These are phyloP conservation scores for Lichtheimia corymbifera DNA, from an alignment of 371 early-diverging fungal genomes.

Conservation along the genomic window DNA sequence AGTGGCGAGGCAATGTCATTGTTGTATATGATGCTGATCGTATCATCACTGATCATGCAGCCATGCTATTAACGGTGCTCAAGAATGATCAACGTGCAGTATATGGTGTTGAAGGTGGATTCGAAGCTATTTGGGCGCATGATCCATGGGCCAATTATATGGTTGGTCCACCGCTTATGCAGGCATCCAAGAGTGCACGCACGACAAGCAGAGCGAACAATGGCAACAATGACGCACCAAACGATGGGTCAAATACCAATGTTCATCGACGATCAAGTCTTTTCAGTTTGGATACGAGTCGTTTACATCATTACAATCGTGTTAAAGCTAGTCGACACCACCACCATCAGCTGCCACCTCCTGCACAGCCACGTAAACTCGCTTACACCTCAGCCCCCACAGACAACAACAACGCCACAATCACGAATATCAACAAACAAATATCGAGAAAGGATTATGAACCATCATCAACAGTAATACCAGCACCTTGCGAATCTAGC, in stretches of 20 bases:
- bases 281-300: constrained; percentile 41
- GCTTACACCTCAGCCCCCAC: constrained; percentile 7
- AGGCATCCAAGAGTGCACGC: constrained; percentile 37
- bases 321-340: background rate
- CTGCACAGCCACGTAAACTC: constrained; percentile 6
- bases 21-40: constrained; percentile 64
- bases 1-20: constrained; percentile 23
- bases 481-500: background rate
- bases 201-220: constrained; percentile 5
- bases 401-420: constrained; percentile 2
- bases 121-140: constrained; percentile 41
- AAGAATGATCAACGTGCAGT: constrained; percentile 20
- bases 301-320: background rate
- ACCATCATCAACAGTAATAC: too few species aligned
- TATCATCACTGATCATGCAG: constrained; percentile 48
- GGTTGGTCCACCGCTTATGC: constrained; percentile 1
- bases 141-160: constrained; percentile 15
- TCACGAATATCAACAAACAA: background rate
- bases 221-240: background rate
- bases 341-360: background rate
- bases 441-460: too few species aligned
- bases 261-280: constrained; percentile 40
- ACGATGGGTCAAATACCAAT: constrained; percentile 7
- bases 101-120: constrained; percentile 12
- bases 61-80: constrained; percentile 49